Percentiles rank a stretch among this genome's conserved stretches.
Conservation (phyloP, 495 filamentous ascomycete genomes). For the Aspergillus baeticus region DNA sequence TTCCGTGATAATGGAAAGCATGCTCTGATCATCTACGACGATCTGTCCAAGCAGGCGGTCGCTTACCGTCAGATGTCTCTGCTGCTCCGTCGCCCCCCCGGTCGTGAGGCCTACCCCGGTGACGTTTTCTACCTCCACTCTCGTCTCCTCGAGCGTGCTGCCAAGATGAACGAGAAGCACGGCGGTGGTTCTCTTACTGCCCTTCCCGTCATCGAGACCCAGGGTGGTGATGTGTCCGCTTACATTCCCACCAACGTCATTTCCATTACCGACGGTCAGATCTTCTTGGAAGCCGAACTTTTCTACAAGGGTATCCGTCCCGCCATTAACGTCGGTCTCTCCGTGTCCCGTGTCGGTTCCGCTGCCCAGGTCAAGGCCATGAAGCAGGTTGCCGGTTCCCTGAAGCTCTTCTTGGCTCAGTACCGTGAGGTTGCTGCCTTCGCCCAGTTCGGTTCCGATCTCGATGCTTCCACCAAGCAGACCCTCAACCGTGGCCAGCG, state of each 20-base stretch:
- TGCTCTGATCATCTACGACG: slow-evolving; percentile 90
- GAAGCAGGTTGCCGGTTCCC: slow-evolving; percentile 99
- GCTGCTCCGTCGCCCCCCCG: slow-evolving; percentile 95
- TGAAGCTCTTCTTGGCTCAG: slow-evolving; percentile 99
- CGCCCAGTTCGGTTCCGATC: slow-evolving; percentile 99
- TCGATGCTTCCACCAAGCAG: slow-evolving; percentile 98
- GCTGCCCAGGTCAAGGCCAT: slow-evolving; percentile 99
- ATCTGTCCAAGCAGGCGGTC: slow-evolving; percentile 98
- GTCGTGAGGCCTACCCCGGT: slow-evolving; percentile 99
- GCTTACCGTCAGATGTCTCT: slow-evolving; percentile 99
- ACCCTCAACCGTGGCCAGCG: slow-evolving; percentile 98
- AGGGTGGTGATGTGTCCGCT: slow-evolving; percentile 99
- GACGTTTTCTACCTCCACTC: slow-evolving; percentile 99
- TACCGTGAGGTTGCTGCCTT: slow-evolving; percentile 99
- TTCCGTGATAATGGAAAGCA: slow-evolving; percentile 94
- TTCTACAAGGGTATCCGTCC: slow-evolving; percentile 99
- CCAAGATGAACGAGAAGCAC: slow-evolving; percentile 97
- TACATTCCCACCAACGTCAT: slow-evolving; percentile 99
- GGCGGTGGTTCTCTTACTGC: slow-evolving; percentile 97
- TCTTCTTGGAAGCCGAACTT: slow-evolving; percentile 98
- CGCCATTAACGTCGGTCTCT: slow-evolving; percentile 99
- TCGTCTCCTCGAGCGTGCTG: slow-evolving; percentile 97
- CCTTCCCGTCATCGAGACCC: slow-evolving; percentile 97
- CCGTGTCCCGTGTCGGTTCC: slow-evolving; percentile 99
- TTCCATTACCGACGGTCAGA: slow-evolving; percentile 99